These are phyloP conservation scores for Sextonia rubra DNA, from an alignment of 164 flowering plant genomes.

Conservation along the genomic window DNA sequence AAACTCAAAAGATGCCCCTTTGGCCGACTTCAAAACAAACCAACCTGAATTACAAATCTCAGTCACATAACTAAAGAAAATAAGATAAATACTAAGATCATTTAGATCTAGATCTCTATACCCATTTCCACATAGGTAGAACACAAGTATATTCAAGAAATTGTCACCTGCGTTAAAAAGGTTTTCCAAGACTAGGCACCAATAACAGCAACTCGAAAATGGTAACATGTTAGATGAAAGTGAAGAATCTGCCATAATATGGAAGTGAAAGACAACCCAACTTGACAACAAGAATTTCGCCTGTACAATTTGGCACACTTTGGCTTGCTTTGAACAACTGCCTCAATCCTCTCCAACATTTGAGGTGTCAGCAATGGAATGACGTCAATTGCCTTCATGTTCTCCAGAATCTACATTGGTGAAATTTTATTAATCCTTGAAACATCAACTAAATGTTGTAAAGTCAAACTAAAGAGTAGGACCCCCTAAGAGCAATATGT, in stretches of 20 bases:
- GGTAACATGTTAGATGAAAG: not conserved
- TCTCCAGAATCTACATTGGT: conserved; percentile 74
- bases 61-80: not conserved
- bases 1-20: no score
- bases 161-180: not conserved
- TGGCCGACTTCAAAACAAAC: not conserved
- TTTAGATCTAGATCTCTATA: no score
- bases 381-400: conserved; percentile 91
- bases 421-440: not conserved
- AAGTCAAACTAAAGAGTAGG: no score
- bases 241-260: not conserved
- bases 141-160: not conserved
- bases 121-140: not conserved
- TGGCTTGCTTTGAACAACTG: conserved; percentile 87
- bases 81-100: no score
- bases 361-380: conserved; percentile 81
- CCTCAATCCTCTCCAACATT: conserved; percentile 87
- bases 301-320: conserved; percentile 85
- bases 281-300: conserved; percentile 17
- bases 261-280: not conserved
- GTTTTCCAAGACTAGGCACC: not conserved
- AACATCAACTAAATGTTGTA: no score
- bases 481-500: no score
- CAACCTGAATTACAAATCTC: not conserved
- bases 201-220: not conserved